A percentile compares a stretch with the other conserved stretches of the same genome.
Conservation (phyloP, 1,139 yeast genomes). For the Zhuliangozyma parablackwelliae region DNA sequence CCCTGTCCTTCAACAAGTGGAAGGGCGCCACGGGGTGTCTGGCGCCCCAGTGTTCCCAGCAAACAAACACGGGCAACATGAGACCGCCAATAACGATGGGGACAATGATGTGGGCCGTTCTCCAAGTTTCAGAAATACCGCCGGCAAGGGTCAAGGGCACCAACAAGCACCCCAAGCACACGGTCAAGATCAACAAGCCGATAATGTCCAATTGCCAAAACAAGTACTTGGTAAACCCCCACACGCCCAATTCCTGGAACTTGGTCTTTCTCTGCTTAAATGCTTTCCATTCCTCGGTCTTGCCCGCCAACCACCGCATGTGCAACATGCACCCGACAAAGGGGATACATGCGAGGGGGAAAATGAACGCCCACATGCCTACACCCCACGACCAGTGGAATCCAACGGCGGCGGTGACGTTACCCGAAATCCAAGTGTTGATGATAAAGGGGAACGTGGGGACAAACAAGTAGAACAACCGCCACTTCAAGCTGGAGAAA, state of each 20-base stretch:
- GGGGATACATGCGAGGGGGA: slow-evolving; percentile 34
- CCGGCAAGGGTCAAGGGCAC: slow-evolving; percentile 40
- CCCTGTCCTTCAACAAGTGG: slow-evolving; percentile 31
- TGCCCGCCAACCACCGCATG: slow-evolving; percentile 33
- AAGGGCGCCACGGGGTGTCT: slow-evolving; percentile 30
- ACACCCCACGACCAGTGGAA: slow-evolving; percentile 45
- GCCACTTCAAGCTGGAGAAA: slow-evolving; percentile 65
- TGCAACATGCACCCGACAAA: slow-evolving; percentile 25
- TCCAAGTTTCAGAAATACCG: slow-evolving; percentile 27
- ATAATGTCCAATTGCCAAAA: slow-evolving; percentile 35
- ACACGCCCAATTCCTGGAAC: slow-evolving; percentile 20
- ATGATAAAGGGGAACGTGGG: slow-evolving; percentile 71
- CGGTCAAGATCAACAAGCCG: slow-evolving; percentile 28
- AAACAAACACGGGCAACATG: slow-evolving; percentile 27
- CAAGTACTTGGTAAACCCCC: slow-evolving; percentile 19
- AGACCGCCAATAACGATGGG: slow-evolving; percentile 36
- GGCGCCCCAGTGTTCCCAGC: slow-evolving; percentile 30
- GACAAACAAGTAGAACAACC: slow-evolving; percentile 56
- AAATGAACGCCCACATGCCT: slow-evolving; percentile 39
- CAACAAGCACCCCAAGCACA: slow-evolving; percentile 31
- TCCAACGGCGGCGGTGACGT: slow-evolving; percentile 34
- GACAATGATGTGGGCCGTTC: slow-evolving; percentile 26
- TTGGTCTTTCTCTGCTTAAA: slow-evolving; percentile 19
- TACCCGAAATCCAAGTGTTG: slow-evolving; percentile 73
- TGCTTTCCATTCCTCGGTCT: slow-evolving; percentile 29